A percentile compares a stretch with the other conserved stretches of the same genome.
Conservation (phyloP, 2,329 filamentous ascomycete genomes). For the Neonectria coccinea region DNA sequence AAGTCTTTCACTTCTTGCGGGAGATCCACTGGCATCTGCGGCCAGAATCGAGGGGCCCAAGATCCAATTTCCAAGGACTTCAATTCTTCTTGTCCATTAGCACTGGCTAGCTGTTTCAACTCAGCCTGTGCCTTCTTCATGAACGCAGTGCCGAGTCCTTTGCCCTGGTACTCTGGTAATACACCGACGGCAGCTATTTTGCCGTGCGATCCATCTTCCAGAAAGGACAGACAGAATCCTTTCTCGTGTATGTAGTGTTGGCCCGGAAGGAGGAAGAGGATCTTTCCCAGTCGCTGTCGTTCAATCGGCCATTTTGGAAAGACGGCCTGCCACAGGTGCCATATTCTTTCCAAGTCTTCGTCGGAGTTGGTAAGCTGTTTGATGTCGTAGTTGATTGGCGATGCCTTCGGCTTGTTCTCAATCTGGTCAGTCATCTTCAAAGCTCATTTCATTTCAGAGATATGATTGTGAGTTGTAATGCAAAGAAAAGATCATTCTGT, state of each 20-base stretch:
- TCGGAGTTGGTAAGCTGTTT: slow-evolving; percentile 25
- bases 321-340: slow-evolving; percentile 37
- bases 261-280: slow-evolving; percentile 16
- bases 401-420: background rate
- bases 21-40: slow-evolving; percentile 28
- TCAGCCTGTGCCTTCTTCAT: slow-evolving; percentile 25
- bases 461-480: background rate
- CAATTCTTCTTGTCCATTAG: slow-evolving; percentile 8
- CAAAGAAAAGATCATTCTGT: background rate
- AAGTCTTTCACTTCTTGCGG: slow-evolving; percentile 34
- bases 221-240: slow-evolving; percentile 38
- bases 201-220: slow-evolving; percentile 1
- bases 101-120: slow-evolving; percentile 3
- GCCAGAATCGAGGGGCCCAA: slow-evolving; percentile 38
- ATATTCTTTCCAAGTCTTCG: slow-evolving; percentile 34
- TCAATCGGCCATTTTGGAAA: slow-evolving; percentile 40
- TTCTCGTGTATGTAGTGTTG: slow-evolving; percentile 35
- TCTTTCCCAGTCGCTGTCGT: slow-evolving; percentile 9
- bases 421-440: background rate
- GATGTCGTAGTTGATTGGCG: slow-evolving; percentile 19
- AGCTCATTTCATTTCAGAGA: background rate
- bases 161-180: slow-evolving; percentile 30
- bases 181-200: slow-evolving; percentile 39
- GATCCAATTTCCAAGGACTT: slow-evolving; percentile 38
- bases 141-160: slow-evolving; percentile 35